Conservation (phyloP, 2,329 filamentous ascomycete species). For the Arthrobotrys pseudoclavata region DNA sequence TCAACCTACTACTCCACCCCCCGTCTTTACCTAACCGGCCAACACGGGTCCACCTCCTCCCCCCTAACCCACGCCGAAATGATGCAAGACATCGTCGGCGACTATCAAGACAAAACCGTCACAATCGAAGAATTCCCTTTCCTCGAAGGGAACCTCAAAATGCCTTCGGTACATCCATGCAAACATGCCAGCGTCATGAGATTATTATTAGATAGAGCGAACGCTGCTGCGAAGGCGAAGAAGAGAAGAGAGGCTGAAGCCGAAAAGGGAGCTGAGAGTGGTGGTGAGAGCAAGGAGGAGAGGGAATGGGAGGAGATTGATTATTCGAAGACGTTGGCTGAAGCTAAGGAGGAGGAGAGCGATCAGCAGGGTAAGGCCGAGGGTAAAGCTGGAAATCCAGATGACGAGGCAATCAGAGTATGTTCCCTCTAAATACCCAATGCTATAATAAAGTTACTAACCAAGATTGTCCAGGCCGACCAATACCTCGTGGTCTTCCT, state of each 20-base stretch:
- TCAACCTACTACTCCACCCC: slow-evolving; percentile 96
- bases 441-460: slow-evolving; percentile 11
- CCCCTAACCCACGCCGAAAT: slow-evolving; percentile 87
- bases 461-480: slow-evolving; percentile 76
- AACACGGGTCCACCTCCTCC: slow-evolving; percentile 75
- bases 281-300: slow-evolving; percentile 67
- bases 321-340: slow-evolving; percentile 62
- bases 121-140: slow-evolving; percentile 98
- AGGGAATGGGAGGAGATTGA: slow-evolving; percentile 76
- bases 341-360: slow-evolving; percentile 55
- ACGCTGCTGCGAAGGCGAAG: slow-evolving; percentile 89
- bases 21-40: slow-evolving; percentile 93
- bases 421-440: not conserved
- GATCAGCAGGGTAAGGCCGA: slow-evolving; percentile 56
- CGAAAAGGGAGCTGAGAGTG: slow-evolving; percentile 35
- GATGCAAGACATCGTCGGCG: slow-evolving; percentile 97
- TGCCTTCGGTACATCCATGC: slow-evolving; percentile 96
- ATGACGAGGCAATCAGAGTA: slow-evolving; percentile 58
- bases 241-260: slow-evolving; percentile 65
- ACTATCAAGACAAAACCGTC: slow-evolving; percentile 98
- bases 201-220: slow-evolving; percentile 91
- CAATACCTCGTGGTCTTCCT: slow-evolving; percentile 89
- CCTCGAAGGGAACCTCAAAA: slow-evolving; percentile 91
- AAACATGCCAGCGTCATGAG: slow-evolving; percentile 99
- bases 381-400: slow-evolving; percentile 38